A percentile compares a stretch with the other conserved stretches of the same genome.
phyloP scores from a whole-genome alignment of 495 filamentous ascomycete species.

The Antarctomyces pellizariae region DNA sequence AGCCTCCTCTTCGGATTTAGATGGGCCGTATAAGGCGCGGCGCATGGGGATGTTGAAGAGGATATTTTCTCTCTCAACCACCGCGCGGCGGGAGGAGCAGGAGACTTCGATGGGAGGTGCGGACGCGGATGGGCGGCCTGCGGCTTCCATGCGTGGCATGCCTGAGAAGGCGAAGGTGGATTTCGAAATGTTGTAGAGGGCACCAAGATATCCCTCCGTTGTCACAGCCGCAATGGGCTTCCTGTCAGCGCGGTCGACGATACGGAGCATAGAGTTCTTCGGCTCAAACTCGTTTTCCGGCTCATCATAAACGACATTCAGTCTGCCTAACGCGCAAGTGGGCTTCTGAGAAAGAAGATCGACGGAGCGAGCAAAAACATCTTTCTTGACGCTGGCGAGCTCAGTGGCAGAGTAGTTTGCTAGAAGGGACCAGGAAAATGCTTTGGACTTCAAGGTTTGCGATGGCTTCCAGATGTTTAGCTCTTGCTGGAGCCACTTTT shows the following conservation, averaged over 20 bases:
- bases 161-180: slow-evolving; percentile 40
- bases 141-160: slow-evolving; percentile 55
- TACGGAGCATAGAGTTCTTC: slow-evolving; percentile 55
- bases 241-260: slow-evolving; percentile 44
- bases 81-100: slow-evolving; percentile 41
- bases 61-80: slow-evolving; percentile 43
- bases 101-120: slow-evolving; percentile 74
- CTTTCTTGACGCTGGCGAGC: slow-evolving; percentile 31
- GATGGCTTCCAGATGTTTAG: slow-evolving; percentile 80
- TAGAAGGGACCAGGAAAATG: slow-evolving; percentile 84
- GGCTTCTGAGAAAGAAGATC: slow-evolving; percentile 12
- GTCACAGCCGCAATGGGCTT: slow-evolving; percentile 47
- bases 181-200: slow-evolving; percentile 59
- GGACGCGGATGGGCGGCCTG: slow-evolving; percentile 45
- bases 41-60: slow-evolving; percentile 62
- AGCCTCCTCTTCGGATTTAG: slow-evolving; percentile 40
- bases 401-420: slow-evolving; percentile 55
- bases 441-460: slow-evolving; percentile 37
- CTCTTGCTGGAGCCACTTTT: slow-evolving; percentile 46
- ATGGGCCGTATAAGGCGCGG: slow-evolving; percentile 46
- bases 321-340: slow-evolving; percentile 10
- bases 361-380: slow-evolving; percentile 34
- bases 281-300: slow-evolving; percentile 38
- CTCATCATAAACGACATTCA: slow-evolving; percentile 35
- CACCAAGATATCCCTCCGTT: slow-evolving; percentile 43